Evolutionary conservation across 169 alveolate genomes (phyloP).

Genomic region (Ichthyophthirius multifiliis): DNA sequence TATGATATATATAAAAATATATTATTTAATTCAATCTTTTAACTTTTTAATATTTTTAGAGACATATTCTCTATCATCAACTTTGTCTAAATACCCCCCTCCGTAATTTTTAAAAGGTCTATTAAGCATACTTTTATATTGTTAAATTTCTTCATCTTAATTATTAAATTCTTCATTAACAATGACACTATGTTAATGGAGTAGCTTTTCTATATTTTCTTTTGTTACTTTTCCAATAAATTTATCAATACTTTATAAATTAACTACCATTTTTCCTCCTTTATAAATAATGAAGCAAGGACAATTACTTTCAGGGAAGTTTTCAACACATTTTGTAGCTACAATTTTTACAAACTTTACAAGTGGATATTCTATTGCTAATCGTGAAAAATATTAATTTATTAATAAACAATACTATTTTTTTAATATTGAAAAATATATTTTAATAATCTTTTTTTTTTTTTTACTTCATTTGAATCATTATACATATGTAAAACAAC

Average conservation of each 20-base stretch:
- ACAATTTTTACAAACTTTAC: slow-evolving; percentile 72
- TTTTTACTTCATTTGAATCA: slow-evolving; percentile 32
- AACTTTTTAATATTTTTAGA: not conserved
- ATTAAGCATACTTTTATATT: slow-evolving; percentile 32
- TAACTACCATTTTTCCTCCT: slow-evolving; percentile 60
- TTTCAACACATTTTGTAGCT: slow-evolving; percentile 79
- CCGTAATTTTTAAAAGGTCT: slow-evolving; percentile 55
- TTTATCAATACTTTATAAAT: slow-evolving; percentile 65
- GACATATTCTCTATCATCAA: slow-evolving; percentile 75
- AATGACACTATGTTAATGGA: slow-evolving; percentile 51
- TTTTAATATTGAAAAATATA: not conserved
- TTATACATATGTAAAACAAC: slow-evolving; percentile 48
- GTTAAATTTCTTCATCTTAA: slow-evolving; percentile 40
- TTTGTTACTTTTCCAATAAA: slow-evolving; percentile 62
- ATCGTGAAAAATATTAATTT: slow-evolving; percentile 38
- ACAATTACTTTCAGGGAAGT: slow-evolving; percentile 63
- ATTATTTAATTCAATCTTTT: not conserved
- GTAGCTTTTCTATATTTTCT: slow-evolving; percentile 56
- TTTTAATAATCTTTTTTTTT: not conserved
- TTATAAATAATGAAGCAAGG: slow-evolving; percentile 74
- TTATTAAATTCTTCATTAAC: slow-evolving; percentile 51
- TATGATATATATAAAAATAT: too few species aligned
- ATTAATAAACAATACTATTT: slow-evolving; percentile 47
- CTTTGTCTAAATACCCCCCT: slow-evolving; percentile 55
- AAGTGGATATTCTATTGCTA: slow-evolving; percentile 57